These are phyloP conservation scores for Chlorella variabilis DNA, from an alignment of 163 green algal genomes.

Conservation along the genomic window DNA sequence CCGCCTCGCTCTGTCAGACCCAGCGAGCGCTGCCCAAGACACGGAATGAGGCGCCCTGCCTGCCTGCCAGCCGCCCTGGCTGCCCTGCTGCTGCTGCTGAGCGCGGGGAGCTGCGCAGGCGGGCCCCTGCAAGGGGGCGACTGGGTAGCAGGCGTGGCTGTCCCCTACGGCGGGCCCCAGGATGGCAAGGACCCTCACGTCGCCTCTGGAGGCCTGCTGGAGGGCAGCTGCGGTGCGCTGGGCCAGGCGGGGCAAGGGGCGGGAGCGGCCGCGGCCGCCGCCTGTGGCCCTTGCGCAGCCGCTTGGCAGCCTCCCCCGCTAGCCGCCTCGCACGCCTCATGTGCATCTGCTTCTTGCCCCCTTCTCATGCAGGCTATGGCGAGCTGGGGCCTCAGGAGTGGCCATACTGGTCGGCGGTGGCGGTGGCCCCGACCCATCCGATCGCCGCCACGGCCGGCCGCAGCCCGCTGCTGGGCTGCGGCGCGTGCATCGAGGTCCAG, in stretches of 20 bases:
- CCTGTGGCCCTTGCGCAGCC: too few relatives aligned
- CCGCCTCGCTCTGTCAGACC: too few relatives aligned
- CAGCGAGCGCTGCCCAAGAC: neutral
- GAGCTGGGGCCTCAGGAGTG: slow-evolving; percentile 2
- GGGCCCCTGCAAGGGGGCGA: neutral
- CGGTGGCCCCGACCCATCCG: too few relatives aligned
- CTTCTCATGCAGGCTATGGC: slow-evolving; percentile 19
- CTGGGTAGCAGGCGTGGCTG: neutral
- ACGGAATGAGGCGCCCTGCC: neutral
- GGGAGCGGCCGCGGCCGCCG: neutral
- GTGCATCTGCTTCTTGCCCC: neutral
- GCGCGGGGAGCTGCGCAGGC: neutral
- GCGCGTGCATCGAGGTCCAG: too few relatives aligned
- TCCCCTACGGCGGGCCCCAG: slow-evolving; percentile 7
- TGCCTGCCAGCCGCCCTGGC: neutral
- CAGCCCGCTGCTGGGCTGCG: too few relatives aligned
- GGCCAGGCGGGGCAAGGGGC: too few relatives aligned
- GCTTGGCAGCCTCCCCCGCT: too few relatives aligned
- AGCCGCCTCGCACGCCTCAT: neutral
- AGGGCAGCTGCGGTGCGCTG: slow-evolving; percentile 19
- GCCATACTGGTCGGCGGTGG: slow-evolving; percentile 39
- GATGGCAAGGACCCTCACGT: slow-evolving; percentile 29
- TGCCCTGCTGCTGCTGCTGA: neutral
- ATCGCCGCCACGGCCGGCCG: too few relatives aligned
- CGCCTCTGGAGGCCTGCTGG: neutral